phyloP scores from a whole-genome alignment of 192 early-diverging fungal species.

The Allomyces macrogynus region DNA sequence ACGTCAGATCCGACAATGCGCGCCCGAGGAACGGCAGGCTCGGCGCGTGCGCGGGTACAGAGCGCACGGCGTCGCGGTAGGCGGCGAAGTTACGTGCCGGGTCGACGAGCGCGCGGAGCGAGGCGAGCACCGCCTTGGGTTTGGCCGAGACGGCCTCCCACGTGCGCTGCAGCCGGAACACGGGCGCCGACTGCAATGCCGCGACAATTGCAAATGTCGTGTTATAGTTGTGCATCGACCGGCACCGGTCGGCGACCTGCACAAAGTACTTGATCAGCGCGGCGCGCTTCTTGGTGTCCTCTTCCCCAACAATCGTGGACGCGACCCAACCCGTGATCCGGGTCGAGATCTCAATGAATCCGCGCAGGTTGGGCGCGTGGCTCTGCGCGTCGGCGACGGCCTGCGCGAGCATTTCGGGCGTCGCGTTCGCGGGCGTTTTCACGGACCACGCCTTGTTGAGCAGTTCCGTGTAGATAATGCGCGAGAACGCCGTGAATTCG shows the following conservation, averaged over 20 bases:
- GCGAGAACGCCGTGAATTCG: slow-evolving; percentile 60
- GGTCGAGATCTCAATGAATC: slow-evolving; percentile 72
- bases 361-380: slow-evolving; percentile 46
- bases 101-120: too few relatives aligned
- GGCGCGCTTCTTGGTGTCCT: slow-evolving; percentile 59
- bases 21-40: slow-evolving; percentile 61
- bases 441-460: slow-evolving; percentile 77
- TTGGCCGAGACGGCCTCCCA: slow-evolving; percentile 44
- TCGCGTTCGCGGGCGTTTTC: slow-evolving; percentile 32
- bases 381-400: slow-evolving; percentile 23
- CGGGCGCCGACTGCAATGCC: slow-evolving; percentile 66
- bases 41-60: slow-evolving; percentile 15
- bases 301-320: slow-evolving; percentile 56
- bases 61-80: too few relatives aligned
- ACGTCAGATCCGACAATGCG: slow-evolving; percentile 62
- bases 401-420: slow-evolving; percentile 4
- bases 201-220: slow-evolving; percentile 76
- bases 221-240: slow-evolving; percentile 80
- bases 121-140: too few relatives aligned
- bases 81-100: too few relatives aligned
- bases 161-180: slow-evolving; percentile 73
- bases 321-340: slow-evolving; percentile 76
- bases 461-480: slow-evolving; percentile 72
- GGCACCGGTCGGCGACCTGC: slow-evolving; percentile 58
- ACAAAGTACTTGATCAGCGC: slow-evolving; percentile 67